Base-by-base conservation (phyloP, 768 basidiomycete genomes). In the Paxillus involutus region DNA sequence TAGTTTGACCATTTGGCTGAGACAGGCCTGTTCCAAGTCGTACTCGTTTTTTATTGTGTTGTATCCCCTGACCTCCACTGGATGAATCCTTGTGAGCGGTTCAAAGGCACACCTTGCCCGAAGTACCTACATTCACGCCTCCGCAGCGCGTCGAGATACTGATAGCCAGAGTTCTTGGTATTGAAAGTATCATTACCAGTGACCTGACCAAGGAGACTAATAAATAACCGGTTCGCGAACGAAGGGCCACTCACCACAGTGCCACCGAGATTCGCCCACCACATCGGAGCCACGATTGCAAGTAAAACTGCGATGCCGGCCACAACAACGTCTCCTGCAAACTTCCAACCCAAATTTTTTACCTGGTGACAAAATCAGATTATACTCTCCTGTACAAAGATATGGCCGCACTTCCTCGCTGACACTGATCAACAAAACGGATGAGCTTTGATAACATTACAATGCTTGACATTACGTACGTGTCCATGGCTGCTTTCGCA, bases 311-410 rank as follows among this genome's bases (percentile, higher is more conserved):
- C 36, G 14, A 63, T 47, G 26, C 62, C 62, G 8, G 52, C 42
- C 12, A 63, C 21, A 14, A 52, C 44, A 13, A 63, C 30, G 4
- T 60, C 54, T 11, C 36, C 16, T 3, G 53, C 55, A 2, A 63
- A 35, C 29, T 63, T 60, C 56, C 55, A 58, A 16, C 51, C 59
- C 32, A 63, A 3, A 35, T 58, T 49, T 40, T 60, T 63, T 19
- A 63, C 41, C 62, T 63, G 33, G n/a, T 21, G 19, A 24, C 26
- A 1, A 13, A 13, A 36, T 64, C 37, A 64, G 51, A 29, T 46
- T 3, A 39, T 19, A 4, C 13, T 16, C 5, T 10, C 5, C n/a
- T 32, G 29, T 10, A 35, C 4, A 12, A 39, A 1, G 24, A 12
- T 12, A 26, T 21, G n/a, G 17, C 11, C 56, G 1, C 12, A 64